Conservation (phyloP, 2,329 filamentous ascomycete genomes). For the Cladosporium austrohemisphaericum region DNA sequence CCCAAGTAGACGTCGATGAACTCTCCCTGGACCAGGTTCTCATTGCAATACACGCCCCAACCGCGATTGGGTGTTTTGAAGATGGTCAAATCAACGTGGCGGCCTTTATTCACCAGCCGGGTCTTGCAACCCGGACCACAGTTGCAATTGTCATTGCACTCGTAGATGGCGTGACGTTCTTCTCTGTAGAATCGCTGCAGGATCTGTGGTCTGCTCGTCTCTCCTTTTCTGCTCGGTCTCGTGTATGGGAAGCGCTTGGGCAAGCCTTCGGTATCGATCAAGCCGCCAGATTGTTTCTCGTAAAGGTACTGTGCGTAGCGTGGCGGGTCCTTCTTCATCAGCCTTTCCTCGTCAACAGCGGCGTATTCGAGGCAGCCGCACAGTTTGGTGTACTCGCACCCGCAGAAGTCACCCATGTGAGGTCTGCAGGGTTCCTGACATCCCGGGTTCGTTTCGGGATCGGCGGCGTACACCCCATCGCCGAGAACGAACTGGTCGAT, state of each 20-base stretch:
- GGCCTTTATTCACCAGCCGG: constrained; percentile 70
- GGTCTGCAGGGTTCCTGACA: constrained; percentile 58
- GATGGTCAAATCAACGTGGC: constrained; percentile 68
- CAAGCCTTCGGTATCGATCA: constrained; percentile 29
- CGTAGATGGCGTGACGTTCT: constrained; percentile 60
- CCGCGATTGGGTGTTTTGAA: constrained; percentile 72
- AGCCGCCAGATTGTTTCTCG: constrained; percentile 20
- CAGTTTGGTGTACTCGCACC: constrained; percentile 59
- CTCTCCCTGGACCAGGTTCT: constrained; percentile 65
- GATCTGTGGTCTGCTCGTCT: constrained; percentile 26
- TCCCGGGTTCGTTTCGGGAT: constrained; percentile 59
- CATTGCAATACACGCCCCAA: constrained; percentile 68
- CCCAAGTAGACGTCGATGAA: constrained; percentile 79
- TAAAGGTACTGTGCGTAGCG: constrained; percentile 18
- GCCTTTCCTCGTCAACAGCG: constrained; percentile 42
- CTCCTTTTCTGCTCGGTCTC: constrained; percentile 18
- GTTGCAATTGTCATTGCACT: constrained; percentile 69
- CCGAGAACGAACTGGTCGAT: constrained; percentile 60
- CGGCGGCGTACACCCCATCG: constrained; percentile 57
- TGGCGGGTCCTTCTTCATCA: constrained; percentile 27
- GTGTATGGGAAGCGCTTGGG: constrained; percentile 62
- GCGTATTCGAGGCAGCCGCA: constrained; percentile 69
- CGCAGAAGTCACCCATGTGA: constrained; percentile 48
- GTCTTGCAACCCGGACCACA: constrained; percentile 67
- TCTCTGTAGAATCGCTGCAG: constrained; percentile 41